Conservation (phyloP, 176 grass and related monocot genomes). For the Musa troglodytarum region DNA sequence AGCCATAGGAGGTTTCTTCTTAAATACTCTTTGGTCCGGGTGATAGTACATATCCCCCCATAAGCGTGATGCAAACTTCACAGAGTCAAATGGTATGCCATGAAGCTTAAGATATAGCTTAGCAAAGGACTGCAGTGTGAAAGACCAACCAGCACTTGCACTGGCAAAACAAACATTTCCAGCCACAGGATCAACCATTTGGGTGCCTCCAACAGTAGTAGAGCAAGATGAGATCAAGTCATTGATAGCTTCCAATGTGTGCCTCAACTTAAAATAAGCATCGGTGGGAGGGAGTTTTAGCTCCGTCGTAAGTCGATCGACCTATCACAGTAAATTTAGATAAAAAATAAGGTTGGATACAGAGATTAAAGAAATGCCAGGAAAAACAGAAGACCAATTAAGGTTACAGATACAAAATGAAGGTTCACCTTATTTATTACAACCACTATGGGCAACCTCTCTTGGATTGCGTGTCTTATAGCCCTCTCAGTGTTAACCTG, state of each 20-base stretch:
- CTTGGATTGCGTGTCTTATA: constrained; percentile 91
- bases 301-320: constrained; percentile 91
- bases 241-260: constrained; percentile 83
- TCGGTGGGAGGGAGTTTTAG: constrained; percentile 91
- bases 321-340: constrained; percentile 35
- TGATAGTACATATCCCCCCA: constrained; percentile 97
- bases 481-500: constrained; percentile 99
- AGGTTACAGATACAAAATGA: background rate
- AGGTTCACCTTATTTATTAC: constrained; percentile 86
- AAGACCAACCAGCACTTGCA: constrained; percentile 92
- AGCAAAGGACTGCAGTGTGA: constrained; percentile 93
- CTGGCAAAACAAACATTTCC: constrained; percentile 98
- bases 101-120: constrained; percentile 83
- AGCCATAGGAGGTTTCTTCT: constrained; percentile 88
- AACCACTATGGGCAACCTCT: constrained; percentile 90
- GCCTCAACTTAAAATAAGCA: constrained; percentile 92
- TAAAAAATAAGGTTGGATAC: background rate
- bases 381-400: background rate
- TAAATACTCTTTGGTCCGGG: constrained; percentile 67
- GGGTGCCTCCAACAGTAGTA: constrained; percentile 75
- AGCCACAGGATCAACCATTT: constrained; percentile 66
- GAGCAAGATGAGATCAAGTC: constrained; percentile 91
- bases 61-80: constrained; percentile 78
- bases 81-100: constrained; percentile 77
- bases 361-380: background rate